Evolutionary conservation across 2,329 filamentous ascomycete genomes (phyloP).

Genomic region (Byssothecium circinans): DNA sequence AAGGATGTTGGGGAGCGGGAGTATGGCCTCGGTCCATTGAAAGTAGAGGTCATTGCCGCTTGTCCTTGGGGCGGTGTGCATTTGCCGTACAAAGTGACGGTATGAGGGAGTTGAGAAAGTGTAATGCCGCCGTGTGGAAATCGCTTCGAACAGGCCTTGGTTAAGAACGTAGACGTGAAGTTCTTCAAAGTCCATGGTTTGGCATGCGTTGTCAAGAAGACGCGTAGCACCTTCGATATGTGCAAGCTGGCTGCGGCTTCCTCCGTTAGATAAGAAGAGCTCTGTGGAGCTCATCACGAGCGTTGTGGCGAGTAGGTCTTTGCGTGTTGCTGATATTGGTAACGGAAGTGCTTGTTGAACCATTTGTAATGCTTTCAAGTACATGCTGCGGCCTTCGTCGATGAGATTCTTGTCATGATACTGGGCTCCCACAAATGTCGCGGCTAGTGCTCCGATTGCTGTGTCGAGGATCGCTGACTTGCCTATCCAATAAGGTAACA

Average conservation of each 20-base stretch:
- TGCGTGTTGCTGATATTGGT: conserved; percentile 9
- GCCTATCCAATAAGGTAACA: conserved; percentile 20
- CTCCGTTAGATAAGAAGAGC: conserved; percentile 21
- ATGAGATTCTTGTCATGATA: conserved; percentile 16
- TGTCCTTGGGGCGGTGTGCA: conserved; percentile 12
- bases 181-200: conserved; percentile 12
- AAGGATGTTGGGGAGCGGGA: conserved; percentile 22
- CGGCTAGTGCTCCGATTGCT: conserved; percentile 19
- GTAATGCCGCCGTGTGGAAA: conserved; percentile 15
- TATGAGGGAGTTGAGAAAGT: conserved; percentile 14
- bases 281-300: conserved; percentile 24
- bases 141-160: conserved; percentile 20
- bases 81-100: conserved; percentile 6
- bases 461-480: conserved; percentile 20
- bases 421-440: conserved; percentile 21
- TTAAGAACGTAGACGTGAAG: conserved; percentile 20
- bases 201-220: conserved; percentile 13
- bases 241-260: conserved; percentile 14
- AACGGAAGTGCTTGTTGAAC: conserved; percentile 18
- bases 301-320: conserved; percentile 20
- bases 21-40: conserved; percentile 18
- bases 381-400: conserved; percentile 13
- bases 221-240: conserved; percentile 23
- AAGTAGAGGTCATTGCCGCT: conserved; percentile 18
- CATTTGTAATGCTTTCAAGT: conserved; percentile 19